Evolutionary conservation across 1,284 basidiomycete genomes (phyloP).

Genomic region (Rhizoctonia solani): DNA sequence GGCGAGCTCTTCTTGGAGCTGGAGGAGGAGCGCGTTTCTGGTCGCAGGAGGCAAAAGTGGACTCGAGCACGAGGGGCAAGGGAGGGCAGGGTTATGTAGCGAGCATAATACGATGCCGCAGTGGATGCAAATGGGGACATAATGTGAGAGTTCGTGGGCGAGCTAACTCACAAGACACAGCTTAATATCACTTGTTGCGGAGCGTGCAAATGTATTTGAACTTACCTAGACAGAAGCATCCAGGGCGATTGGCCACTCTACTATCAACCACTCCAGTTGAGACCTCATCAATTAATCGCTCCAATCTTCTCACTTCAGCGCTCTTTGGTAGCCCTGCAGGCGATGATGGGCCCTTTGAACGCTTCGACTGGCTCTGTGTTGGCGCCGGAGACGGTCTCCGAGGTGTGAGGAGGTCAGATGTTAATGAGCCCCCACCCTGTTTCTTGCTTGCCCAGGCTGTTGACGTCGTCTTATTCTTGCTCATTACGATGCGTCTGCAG

Average conservation of each 20-base stretch:
- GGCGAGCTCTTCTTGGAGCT: conserved; percentile 23
- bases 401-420: conserved; percentile 19
- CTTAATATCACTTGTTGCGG: background rate
- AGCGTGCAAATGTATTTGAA: background rate
- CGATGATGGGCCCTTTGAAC: background rate
- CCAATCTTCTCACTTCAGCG: conserved; percentile 14
- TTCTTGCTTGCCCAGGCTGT: conserved; percentile 9
- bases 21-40: conserved; percentile 21
- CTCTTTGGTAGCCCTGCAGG: conserved; percentile 16
- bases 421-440: conserved; percentile 5
- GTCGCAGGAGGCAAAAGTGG: conserved; percentile 25
- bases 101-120: conserved; percentile 30
- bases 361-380: conserved; percentile 9
- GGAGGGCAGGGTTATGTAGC: conserved; percentile 23
- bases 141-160: background rate
- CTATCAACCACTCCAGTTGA: conserved; percentile 26
- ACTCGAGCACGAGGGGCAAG: conserved; percentile 29
- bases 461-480: conserved; percentile 12
- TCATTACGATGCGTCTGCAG: background rate
- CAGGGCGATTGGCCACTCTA: conserved; percentile 12
- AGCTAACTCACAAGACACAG: background rate
- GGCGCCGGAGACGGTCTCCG: conserved; percentile 16
- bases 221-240: conserved; percentile 31
- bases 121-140: conserved; percentile 13
- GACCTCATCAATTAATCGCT: conserved; percentile 22